Conservation (phyloP, 768 basidiomycete species). For the Tylopilus vinaceipallidus region DNA sequence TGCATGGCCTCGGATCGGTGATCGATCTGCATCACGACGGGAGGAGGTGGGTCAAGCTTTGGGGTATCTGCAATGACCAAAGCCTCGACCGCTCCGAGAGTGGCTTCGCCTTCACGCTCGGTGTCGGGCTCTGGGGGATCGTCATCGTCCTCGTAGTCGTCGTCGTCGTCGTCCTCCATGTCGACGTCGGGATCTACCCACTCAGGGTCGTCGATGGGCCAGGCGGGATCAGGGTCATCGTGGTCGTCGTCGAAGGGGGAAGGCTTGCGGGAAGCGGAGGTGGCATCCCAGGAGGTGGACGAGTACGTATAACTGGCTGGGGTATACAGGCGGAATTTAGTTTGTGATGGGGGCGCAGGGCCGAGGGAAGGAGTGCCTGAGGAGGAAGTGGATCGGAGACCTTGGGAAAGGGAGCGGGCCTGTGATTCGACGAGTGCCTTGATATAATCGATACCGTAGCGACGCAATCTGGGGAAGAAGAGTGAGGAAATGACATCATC, state of each 20-base stretch:
- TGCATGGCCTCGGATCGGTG: neutral
- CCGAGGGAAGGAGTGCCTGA: neutral
- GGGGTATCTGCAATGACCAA: conserved; percentile 7
- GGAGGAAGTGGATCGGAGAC: neutral
- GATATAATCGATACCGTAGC: conserved; percentile 33
- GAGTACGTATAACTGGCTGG: conserved; percentile 34
- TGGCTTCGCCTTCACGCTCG: conserved; percentile 16
- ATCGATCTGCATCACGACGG: conserved; percentile 5
- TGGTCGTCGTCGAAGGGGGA: conserved; percentile 16
- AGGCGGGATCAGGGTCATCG: conserved; percentile 18
- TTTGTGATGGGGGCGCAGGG: conserved; percentile 12
- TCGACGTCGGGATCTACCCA: conserved; percentile 29
- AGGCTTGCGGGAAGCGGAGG: conserved; percentile 9
- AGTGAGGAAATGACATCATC: conserved; percentile 10
- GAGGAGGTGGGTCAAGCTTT: neutral
- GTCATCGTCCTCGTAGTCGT: conserved; percentile 32
- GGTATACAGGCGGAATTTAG: conserved; percentile 32
- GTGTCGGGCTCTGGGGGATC: conserved; percentile 13
- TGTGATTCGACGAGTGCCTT: conserved; percentile 32
- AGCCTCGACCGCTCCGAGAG: conserved; percentile 13
- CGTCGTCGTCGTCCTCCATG: conserved; percentile 33
- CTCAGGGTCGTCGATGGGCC: conserved; percentile 24
- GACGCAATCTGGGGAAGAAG: conserved; percentile 23
- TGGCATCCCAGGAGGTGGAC: conserved; percentile 18
- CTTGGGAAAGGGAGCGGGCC: conserved; percentile 14